phyloP scores from a whole-genome alignment of 2,329 filamentous ascomycete species.

The Epichloe aotearoae region DNA sequence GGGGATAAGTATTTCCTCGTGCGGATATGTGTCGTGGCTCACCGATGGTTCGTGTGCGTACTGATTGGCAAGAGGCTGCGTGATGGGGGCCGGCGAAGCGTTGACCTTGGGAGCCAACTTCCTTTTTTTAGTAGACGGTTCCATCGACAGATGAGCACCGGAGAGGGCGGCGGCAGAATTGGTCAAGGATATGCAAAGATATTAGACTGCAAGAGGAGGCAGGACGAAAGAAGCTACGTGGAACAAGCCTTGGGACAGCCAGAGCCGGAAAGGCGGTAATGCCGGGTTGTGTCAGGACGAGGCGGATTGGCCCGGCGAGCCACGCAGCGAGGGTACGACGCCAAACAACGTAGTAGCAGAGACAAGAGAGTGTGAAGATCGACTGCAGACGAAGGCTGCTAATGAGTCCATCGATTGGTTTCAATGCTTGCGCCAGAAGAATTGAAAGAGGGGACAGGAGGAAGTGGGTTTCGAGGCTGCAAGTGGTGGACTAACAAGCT shows the following conservation, averaged over 20 bases:
- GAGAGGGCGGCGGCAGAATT: constrained; percentile 9
- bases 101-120: constrained; percentile 30
- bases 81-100: constrained; percentile 18
- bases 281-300: background rate
- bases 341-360: background rate
- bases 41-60: constrained; percentile 5
- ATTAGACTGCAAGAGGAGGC: background rate
- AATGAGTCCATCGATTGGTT: constrained; percentile 5
- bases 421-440: constrained; percentile 2
- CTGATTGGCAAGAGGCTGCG: constrained; percentile 12
- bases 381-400: background rate
- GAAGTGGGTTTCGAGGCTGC: constrained; percentile 5
- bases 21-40: background rate
- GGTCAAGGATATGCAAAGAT: constrained; percentile 6
- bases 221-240: background rate
- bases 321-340: background rate
- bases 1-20: background rate
- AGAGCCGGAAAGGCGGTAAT: constrained; percentile 1
- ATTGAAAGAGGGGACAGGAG: constrained; percentile 2
- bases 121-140: constrained; percentile 30
- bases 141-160: constrained; percentile 19
- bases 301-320: constrained; percentile 2
- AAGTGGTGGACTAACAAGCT: background rate
- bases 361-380: background rate
- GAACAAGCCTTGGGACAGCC: background rate